Evolutionary conservation across 768 basidiomycete genomes (phyloP).

Genomic region (Antrodiella citrinella): DNA sequence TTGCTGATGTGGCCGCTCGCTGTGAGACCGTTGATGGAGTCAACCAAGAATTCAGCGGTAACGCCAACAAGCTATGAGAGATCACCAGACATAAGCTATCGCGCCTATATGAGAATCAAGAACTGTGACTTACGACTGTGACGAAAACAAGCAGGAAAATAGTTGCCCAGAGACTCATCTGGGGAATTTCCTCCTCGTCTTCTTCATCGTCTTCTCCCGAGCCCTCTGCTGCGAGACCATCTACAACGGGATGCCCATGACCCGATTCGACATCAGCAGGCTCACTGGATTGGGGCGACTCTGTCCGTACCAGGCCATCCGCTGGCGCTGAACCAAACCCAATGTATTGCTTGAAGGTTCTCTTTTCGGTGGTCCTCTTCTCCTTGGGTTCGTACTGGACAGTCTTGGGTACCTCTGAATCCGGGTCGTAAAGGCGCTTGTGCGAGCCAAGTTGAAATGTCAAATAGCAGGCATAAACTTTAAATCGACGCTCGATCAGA

Average conservation of each 20-base stretch:
- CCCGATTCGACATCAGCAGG: not conserved
- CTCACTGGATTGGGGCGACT: not conserved
- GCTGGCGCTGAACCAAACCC: not conserved
- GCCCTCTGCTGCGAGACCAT: conserved; percentile 2
- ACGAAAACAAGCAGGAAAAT: conserved; percentile 46
- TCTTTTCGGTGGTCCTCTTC: not conserved
- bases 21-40: conserved; percentile 75
- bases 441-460: conserved; percentile 79
- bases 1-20: conserved; percentile 49
- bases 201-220: conserved; percentile 19
- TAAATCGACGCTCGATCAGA: not conserved
- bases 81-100: not conserved
- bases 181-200: conserved; percentile 41
- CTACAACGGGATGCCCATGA: conserved; percentile 1
- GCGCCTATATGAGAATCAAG: too few species aligned
- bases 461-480: conserved; percentile 70
- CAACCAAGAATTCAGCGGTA: conserved; percentile 70
- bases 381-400: not conserved
- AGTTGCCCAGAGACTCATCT: conserved; percentile 51
- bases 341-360: not conserved
- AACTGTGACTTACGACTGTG: conserved; percentile 57
- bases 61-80: conserved; percentile 40
- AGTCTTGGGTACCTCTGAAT: not conserved
- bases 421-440: conserved; percentile 49
- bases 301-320: not conserved